Base-by-base conservation (phyloP, 2,329 filamentous ascomycete species). In the Colletotrichum ledebouriae region DNA sequence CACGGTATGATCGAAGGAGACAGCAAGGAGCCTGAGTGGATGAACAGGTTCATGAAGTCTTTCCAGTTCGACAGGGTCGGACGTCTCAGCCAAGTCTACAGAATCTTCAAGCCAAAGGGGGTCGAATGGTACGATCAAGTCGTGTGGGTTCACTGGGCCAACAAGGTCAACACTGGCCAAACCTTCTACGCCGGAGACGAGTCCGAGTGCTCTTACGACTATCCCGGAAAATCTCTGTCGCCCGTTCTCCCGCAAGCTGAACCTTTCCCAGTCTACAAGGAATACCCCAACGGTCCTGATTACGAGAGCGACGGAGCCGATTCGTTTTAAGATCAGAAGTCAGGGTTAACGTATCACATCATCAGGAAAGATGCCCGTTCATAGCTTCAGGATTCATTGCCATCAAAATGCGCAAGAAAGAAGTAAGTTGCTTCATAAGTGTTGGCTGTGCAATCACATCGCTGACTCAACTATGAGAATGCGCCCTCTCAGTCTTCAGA, bases 141-240 rank as follows among this genome's bases (percentile, higher is more conserved):
- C 29, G 15, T 66, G 20, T 69, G 62, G 61, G 29, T 65, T 25
- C 66, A 69, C 49, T 69, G 61, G 66, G 66, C 66, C 17, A 69
- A 59, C n/a, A 69, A 46, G 15, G 29, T 50, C 29, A 46, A 47
- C 20, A 29, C 15, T 3, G 17, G 25, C 25, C 62, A 17, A 9
- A 60, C 33, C 2, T 49, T 46, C 15, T 42, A 60, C 15, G 41
- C 12, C 15, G 59, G 25, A 9, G 63, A 67, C 22, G 66, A 69
- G 34, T 66, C 66, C 1, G 66, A 69, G 25, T 69, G 66, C 20
- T 69, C 66, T 17, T 69, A 69, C 44, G 66, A 69, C 49, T 69
- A 69, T 13, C 66, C 66, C 6, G 66, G 61, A 29, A 69, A 66
- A 25, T 6, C 41, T 15, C 37, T 47, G 13, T 42, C 47, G 33